phyloP scores from a whole-genome alignment of 148 eudicot species.

The Drosera capensis region DNA sequence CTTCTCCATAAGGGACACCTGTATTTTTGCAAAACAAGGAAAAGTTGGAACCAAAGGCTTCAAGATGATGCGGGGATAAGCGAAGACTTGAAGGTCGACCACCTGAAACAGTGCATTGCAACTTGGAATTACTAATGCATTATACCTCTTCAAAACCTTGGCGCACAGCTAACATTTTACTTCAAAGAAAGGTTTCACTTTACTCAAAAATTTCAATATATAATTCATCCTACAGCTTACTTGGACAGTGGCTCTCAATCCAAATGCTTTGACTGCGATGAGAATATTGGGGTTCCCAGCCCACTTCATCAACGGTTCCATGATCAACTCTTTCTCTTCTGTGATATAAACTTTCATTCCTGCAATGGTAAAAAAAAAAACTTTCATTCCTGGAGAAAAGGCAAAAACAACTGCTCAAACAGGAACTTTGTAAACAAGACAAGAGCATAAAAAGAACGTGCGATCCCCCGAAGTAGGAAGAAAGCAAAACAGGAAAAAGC shows the following conservation, averaged over 20 bases:
- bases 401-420: neutral
- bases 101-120: constrained; percentile 68
- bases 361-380: no score
- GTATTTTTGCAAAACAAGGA: constrained; percentile 82
- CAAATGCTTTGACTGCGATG: constrained; percentile 65
- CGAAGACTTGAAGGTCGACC: constrained; percentile 90
- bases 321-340: constrained; percentile 89
- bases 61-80: constrained; percentile 79
- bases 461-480: no score
- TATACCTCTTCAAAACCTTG: no score
- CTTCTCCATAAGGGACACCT: constrained; percentile 91
- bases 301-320: constrained; percentile 82
- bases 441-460: no score
- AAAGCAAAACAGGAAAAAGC: no score
- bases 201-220: neutral
- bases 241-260: constrained; percentile 24
- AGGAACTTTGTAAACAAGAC: neutral
- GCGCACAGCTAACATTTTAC: neutral
- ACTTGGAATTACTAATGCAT: no score
- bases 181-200: neutral
- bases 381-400: constrained; percentile 6
- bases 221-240: neutral
- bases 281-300: constrained; percentile 84
- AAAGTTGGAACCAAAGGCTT: constrained; percentile 92
- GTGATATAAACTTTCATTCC: constrained; percentile 85